These are phyloP conservation scores for Rhodotorula sp. DNA, from an alignment of 1,284 basidiomycete genomes.

Conservation along the genomic window DNA sequence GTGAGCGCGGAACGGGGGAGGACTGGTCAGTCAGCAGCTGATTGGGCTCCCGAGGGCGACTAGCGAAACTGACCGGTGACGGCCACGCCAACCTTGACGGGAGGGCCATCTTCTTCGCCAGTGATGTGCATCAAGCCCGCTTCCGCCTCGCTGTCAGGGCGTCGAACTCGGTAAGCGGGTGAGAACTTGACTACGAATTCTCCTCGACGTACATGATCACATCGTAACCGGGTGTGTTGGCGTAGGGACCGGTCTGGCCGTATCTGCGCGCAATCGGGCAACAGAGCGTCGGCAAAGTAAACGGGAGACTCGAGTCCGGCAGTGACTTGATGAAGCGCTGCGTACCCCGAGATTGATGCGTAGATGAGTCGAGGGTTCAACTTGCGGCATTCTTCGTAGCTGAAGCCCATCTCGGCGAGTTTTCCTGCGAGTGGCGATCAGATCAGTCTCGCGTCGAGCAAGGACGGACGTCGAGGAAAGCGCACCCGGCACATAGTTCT, in stretches of 20 bases:
- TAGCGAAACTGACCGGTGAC: slow-evolving; percentile 22
- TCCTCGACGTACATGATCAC: slow-evolving; percentile 53
- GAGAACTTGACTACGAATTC: too few species aligned
- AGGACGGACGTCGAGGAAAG: neutral
- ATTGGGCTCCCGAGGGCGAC: slow-evolving; percentile 59
- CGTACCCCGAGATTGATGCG: slow-evolving; percentile 77
- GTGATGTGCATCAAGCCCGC: slow-evolving; percentile 95
- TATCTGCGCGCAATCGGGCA: slow-evolving; percentile 58
- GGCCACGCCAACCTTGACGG: slow-evolving; percentile 63
- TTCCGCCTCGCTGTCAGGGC: slow-evolving; percentile 68
- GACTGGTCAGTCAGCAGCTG: neutral
- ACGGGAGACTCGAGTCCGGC: too few species aligned
- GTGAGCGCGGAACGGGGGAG: slow-evolving; percentile 45
- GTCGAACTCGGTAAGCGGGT: too few species aligned
- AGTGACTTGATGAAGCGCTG: too few species aligned
- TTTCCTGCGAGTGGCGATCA: slow-evolving; percentile 58
- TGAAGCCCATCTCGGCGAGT: slow-evolving; percentile 76
- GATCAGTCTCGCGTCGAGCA: neutral
- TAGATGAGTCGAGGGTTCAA: slow-evolving; percentile 84
- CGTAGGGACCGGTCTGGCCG: slow-evolving; percentile 88
- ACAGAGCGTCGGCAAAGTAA: too few species aligned
- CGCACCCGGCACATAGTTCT: slow-evolving; percentile 60
- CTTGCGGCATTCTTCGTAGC: slow-evolving; percentile 75
- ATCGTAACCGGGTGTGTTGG: slow-evolving; percentile 81
- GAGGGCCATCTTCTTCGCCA: slow-evolving; percentile 81